phyloP scores from a whole-genome alignment of 2,329 filamentous ascomycete species.

The Didymella pinodella region DNA sequence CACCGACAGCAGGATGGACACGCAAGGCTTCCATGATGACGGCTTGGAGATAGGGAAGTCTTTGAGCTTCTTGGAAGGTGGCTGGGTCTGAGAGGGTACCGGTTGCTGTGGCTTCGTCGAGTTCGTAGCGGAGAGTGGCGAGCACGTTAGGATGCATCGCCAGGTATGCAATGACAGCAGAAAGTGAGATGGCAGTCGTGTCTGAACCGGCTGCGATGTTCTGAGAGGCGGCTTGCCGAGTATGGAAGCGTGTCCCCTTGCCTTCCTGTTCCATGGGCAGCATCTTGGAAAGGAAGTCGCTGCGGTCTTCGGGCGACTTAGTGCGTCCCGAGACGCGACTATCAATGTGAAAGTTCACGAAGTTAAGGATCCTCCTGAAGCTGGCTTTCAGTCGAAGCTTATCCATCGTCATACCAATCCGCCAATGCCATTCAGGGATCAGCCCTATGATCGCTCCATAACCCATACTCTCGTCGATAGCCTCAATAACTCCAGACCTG shows the following conservation, averaged over 20 bases:
- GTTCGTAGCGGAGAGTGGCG: constrained; percentile 26
- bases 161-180: constrained; percentile 56
- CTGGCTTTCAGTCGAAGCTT: not conserved
- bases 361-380: constrained; percentile 6
- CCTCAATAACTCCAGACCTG: constrained; percentile 14
- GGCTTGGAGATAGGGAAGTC: constrained; percentile 55
- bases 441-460: constrained; percentile 11
- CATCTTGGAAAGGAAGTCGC: constrained; percentile 24
- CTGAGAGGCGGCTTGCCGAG: constrained; percentile 1
- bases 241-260: constrained; percentile 21
- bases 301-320: constrained; percentile 14
- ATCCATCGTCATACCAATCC: not conserved
- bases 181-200: constrained; percentile 61
- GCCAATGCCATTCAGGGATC: constrained; percentile 17
- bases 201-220: constrained; percentile 54
- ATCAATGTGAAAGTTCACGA: constrained; percentile 6
- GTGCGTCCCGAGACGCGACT: constrained; percentile 17
- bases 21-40: constrained; percentile 56
- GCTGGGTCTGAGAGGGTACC: constrained; percentile 27
- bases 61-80: constrained; percentile 37
- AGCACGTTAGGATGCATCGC: constrained; percentile 46
- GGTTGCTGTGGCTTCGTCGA: constrained; percentile 23
- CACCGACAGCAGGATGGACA: constrained; percentile 54
- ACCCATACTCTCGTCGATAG: constrained; percentile 1
- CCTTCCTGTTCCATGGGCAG: constrained; percentile 22